Evolutionary conservation across 1,284 basidiomycete species (phyloP).

Genomic region (Cutaneotrichosporon mucoides): DNA sequence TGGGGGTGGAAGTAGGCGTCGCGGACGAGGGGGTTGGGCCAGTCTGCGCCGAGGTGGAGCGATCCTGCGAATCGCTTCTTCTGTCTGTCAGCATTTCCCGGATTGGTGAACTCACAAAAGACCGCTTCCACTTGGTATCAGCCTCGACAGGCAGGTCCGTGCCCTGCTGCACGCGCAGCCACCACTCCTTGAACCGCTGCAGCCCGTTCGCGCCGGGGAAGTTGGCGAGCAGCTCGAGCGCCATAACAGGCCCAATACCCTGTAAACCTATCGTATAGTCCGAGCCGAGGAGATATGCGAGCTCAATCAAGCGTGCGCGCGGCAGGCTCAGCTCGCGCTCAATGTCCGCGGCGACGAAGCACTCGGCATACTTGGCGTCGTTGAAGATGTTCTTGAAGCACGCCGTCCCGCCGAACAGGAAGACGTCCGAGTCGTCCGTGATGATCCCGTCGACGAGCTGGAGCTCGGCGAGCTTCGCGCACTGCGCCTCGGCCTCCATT

Average conservation of each 20-base stretch:
- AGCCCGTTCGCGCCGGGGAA: conserved; percentile 82
- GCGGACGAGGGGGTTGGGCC: conserved; percentile 85
- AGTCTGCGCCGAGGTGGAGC: conserved; percentile 70
- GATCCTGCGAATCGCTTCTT: conserved; percentile 80
- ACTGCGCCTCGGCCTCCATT: conserved; percentile 99
- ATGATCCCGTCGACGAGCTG: conserved; percentile 94
- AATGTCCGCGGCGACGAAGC: conserved; percentile 81
- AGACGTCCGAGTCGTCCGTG: conserved; percentile 98
- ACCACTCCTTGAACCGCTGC: conserved; percentile 87
- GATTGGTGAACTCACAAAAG: conserved; percentile 63
- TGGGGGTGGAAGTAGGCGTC: conserved; percentile 90
- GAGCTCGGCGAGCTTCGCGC: conserved; percentile 80
- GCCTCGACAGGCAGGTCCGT: conserved; percentile 70
- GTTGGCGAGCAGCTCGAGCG: conserved; percentile 89
- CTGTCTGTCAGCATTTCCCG: conserved; percentile 49
- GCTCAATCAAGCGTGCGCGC: conserved; percentile 75
- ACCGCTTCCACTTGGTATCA: conserved; percentile 68
- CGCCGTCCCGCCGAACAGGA: conserved; percentile 90
- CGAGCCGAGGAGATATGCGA: conserved; percentile 91
- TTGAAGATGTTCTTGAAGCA: conserved; percentile 99
- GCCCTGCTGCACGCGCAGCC: conserved; percentile 88
- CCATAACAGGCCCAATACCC: conserved; percentile 91
- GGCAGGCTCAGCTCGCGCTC: conserved; percentile 83
- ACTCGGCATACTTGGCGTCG: conserved; percentile 96
- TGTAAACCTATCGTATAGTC: conserved; percentile 95